Evolutionary conservation across 75 land plant genomes (phyloP), one percentile per base, ranked within the genome.

Genomic region (Cryptomeria japonica): DNA sequence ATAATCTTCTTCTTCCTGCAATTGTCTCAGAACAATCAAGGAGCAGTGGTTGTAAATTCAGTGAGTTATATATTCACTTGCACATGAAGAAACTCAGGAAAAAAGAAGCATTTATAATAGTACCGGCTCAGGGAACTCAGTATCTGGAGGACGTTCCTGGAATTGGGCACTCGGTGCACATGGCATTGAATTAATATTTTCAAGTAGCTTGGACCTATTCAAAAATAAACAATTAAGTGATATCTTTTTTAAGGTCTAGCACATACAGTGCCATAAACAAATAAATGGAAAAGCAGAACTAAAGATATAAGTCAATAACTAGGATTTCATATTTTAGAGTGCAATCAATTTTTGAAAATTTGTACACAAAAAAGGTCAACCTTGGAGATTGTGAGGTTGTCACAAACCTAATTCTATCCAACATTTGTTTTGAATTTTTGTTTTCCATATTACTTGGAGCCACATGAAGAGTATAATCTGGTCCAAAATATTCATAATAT

Each of bases 401-500:
- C 42, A 37, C 86, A 15, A 22, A 85, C 86, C 96, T 95, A 79
- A 95, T 90, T 34, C 70, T 80, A 16, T 96, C 96, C 90, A 96
- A 84, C 36, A 87, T 80, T 47, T 41, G 58, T 25, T 44, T 88
- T 7, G 93, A 58, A 64, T 96, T 96, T 78, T 92, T 89, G 83
- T 96, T 96, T 86, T 94, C 96, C 97, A 95, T 95, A 91, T 90
- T 95, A 89, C 92, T 89, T 87, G 97, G 95, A 86, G 95, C 90
- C 87, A 96, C 90, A 80, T 96, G 97, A 77, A 96, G 96, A 39
- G 93, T 92, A 75, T 96, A 95, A 87, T 96, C 97, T 61, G 97
- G 97, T 18, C 97, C 97, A 92, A 95, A 96, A 78, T 95, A 95
- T 89, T 96, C 97, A 88, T 91, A 95, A 89, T 96, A 95, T 55